Evolutionary conservation across 345 rosid genomes (phyloP).

Genomic region (Camelina hispida): DNA sequence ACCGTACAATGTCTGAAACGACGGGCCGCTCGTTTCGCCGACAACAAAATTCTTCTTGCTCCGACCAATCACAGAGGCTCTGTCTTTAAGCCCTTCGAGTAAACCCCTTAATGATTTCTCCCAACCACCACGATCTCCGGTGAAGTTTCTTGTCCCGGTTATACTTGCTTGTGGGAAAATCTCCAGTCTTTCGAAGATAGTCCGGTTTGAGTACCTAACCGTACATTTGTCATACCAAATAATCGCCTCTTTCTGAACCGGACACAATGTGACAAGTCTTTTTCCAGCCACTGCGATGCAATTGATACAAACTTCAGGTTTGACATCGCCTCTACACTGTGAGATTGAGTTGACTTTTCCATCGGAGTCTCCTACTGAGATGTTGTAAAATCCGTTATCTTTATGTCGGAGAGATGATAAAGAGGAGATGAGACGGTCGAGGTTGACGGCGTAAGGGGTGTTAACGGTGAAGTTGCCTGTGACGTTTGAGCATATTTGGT

Average conservation of each 20-base stretch:
- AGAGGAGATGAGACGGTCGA: conserved; percentile 40
- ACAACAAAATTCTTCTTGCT: conserved; percentile 41
- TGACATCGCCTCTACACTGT: conserved; percentile 55
- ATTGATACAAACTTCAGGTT: conserved; percentile 38
- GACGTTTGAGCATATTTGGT: conserved; percentile 38
- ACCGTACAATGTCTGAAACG: conserved; percentile 36
- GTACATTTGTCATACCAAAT: conserved; percentile 51
- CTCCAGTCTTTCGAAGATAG: conserved; percentile 41
- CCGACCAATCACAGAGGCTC: conserved; percentile 30
- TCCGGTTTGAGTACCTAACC: conserved; percentile 54
- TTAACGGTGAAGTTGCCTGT: conserved; percentile 49
- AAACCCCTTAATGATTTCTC: conserved; percentile 38
- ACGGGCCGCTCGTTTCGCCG: conserved; percentile 25
- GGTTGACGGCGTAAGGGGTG: conserved; percentile 46
- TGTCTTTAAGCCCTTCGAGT: conserved; percentile 32
- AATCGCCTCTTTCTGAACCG: conserved; percentile 46
- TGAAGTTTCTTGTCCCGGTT: conserved; percentile 23
- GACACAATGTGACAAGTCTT: conserved; percentile 42
- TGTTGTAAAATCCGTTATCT: conserved; percentile 44
- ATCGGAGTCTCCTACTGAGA: conserved; percentile 35
- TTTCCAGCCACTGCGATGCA: conserved; percentile 42
- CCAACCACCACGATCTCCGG: conserved; percentile 39
- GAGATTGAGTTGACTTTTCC: conserved; percentile 48
- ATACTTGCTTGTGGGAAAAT: conserved; percentile 14
- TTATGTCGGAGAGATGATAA: conserved; percentile 36